Evolutionary conservation across 495 filamentous ascomycete genomes (phyloP), one percentile per base, ranked within the genome.

Genomic region (Oidiodendron maius): DNA sequence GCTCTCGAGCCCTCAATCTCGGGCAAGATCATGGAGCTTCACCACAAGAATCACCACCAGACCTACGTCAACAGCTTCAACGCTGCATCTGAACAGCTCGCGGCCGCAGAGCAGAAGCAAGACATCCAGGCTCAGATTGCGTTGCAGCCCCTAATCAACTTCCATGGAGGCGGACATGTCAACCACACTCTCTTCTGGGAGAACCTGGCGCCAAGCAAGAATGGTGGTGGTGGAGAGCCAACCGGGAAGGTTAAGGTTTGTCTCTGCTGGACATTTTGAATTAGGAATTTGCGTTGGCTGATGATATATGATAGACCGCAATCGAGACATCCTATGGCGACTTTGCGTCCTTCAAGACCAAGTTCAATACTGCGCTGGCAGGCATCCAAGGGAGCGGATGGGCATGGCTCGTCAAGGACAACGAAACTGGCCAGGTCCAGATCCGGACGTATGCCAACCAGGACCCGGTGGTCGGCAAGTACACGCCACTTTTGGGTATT

Each of bases 21-120:
- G 35, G 91, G 88, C 71, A 83, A 89, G 76, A 98, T 98, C 73
- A 98, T 98, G 93, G 91, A 98, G 77, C 75, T 89, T 6, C 85
- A 89, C 69, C 80, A 89, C 76, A 74, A 71, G 60, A 85, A 82
- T 60, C 85, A 89, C 71, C 85, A 89, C 71, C 71, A 86, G 58
- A 86, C 84, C 51, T 89, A 89, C 65, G 85, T 89, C 47, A 87
- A 75, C 63, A 77, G 77, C 36, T 77, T 82, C 61, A 89, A 89
- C 68, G 68, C 70, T 32, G 76, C 77, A 10, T 59, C 73, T 25
- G 80, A 85, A 56, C 76, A 81, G 53, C 72, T 87, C 37, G 70
- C 61, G 28, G 72, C 76, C 36, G 84, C 84, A 24, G 66, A 78
- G 57, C 59, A 63, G 25, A 75, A 71, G 52, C 67, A 72, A 38